Evolutionary conservation across 2,329 filamentous ascomycete genomes (phyloP).

Genomic region (Escovopsis sp.): DNA sequence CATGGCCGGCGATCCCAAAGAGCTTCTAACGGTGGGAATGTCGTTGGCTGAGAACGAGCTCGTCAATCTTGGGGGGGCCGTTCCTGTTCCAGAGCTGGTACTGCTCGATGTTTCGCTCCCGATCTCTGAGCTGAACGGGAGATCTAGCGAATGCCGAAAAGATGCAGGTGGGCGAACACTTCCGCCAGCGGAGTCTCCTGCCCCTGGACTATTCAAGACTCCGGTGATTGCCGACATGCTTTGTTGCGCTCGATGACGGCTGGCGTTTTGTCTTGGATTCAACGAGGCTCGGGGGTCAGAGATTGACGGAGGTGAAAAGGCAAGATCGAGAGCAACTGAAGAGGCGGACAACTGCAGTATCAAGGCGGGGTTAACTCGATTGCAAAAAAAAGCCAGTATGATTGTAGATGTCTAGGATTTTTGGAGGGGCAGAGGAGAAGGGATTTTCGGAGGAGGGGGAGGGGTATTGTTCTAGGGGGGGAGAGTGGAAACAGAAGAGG

Average conservation of each 20-base stretch:
- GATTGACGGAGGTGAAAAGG: slow-evolving; percentile 51
- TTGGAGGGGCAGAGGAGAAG: not conserved
- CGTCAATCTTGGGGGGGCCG: slow-evolving; percentile 60
- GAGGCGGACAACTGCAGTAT: slow-evolving; percentile 56
- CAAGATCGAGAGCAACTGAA: slow-evolving; percentile 67
- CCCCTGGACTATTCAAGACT: slow-evolving; percentile 22
- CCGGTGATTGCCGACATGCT: slow-evolving; percentile 36
- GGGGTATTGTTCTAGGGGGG: too few relatives aligned
- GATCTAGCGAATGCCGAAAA: slow-evolving; percentile 43
- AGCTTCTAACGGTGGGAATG: slow-evolving; percentile 68
- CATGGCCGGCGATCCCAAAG: slow-evolving; percentile 31
- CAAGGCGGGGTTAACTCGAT: too few relatives aligned
- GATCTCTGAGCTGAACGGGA: slow-evolving; percentile 35
- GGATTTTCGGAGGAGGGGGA: too few relatives aligned
- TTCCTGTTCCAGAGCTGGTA: slow-evolving; percentile 35
- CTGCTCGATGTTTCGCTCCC: slow-evolving; percentile 22
- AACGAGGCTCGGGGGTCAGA: slow-evolving; percentile 35
- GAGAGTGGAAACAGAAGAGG: not conserved
- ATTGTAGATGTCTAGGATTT: not conserved
- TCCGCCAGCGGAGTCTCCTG: slow-evolving; percentile 31
- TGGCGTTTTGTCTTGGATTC: slow-evolving; percentile 46
- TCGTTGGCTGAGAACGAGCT: slow-evolving; percentile 86
- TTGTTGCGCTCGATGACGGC: slow-evolving; percentile 54
- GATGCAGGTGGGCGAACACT: slow-evolving; percentile 31
- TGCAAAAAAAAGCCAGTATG: not conserved